Base-by-base conservation (phyloP, 1,284 basidiomycete species). In the Laetiporus sulphureus region DNA sequence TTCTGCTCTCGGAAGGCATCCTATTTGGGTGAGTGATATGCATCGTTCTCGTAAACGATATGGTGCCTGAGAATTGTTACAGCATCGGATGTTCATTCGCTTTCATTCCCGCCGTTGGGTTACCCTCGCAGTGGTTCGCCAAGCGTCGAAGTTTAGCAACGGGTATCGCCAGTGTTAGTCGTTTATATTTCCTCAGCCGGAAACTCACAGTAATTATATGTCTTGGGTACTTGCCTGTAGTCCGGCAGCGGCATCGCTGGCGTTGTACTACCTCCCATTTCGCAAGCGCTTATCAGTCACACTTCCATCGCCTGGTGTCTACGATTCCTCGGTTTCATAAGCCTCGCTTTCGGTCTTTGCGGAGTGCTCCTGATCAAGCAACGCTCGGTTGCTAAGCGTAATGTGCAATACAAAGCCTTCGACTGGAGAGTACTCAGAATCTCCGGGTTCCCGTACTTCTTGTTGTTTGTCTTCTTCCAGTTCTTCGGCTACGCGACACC, bases 401-500 rank as follows among this genome's bases (percentile, higher is more conserved):
- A 38, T 8, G 36, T 38, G 12, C 41, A 43, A 21, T 43, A 43
- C 36, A 43, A 43, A 21, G 29, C 38, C 16, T 36, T 43, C 30
- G 41, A 43, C 23, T 19, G 37, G 19, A 24, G 21, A 29, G 32
- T 43, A 12, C 41, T 43, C 12, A 38, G 18, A 15, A 36, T 43
- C 13, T 36, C 36, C 11, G 29, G 25, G 36, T 43, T 32, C 25
- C 41, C 41, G 29, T 30, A 38, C 20, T 43, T 32, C 36, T 36
- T 43, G 18, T 21, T 34, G 23, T 43, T 32, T 16, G 35, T 31
- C 20, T 43, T 43, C 36, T 21, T 43, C 12, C 41, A 43, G 31
- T 43, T 43, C 32, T 43, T 43, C 36, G 41, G 41, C 35, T 43
- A 32, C 36, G 22, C 32, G 21, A 43, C 41, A 3, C 41, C 41